Base-by-base conservation (phyloP, 148 eudicot genomes). In the Camellia japonica region DNA sequence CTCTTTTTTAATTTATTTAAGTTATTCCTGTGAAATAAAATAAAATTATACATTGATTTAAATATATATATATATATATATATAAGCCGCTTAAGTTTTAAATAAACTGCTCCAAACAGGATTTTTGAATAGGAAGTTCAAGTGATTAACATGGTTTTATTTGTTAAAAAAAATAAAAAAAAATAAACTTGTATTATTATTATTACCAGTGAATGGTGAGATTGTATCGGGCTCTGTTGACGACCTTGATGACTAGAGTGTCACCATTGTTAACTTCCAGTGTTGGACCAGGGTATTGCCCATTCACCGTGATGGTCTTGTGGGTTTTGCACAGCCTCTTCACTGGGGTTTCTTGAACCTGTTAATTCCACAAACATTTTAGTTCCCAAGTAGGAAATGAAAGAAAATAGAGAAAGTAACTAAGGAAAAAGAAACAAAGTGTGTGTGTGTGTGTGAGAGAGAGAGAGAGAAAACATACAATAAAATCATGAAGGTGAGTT, bases 301-400 rank as follows among this genome's bases (percentile, higher is more conserved):
- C 97, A n/a, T 94, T 94, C 38, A 94, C 94, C 42, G 96, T 90
- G 18, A 92, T 88, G 1, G 88, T 71, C 10, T 71, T 79, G 55
- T 78, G 83, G 38, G 91, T 92, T 9, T 82, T 89, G 91, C 98
- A 94, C 85, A 94, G 80, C 87, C 94, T 89, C 88, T 88, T 89
- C 88, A 92, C 88, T 66, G 83, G 84, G n/a, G 90, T 89, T 67
- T 72, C 86, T 87, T 92, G 95, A 72, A 93, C 93, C 98, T 93
- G 83, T 52, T 30, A 30, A 30, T 30, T 52, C 65, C 70, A 70
- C 59, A 3, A 5, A 58, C 44, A 54, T 74, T 74, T 74, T 15
- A n/a, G 7, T 2, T 43, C 10, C 19, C 23, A 30, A 30, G 38
- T 30, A 1, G 38, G 38, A 30, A 30, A 30, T 30, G 38, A 30